phyloP scores from a whole-genome alignment of 2,329 filamentous ascomycete genomes.

The Domatiomyces globalis region DNA sequence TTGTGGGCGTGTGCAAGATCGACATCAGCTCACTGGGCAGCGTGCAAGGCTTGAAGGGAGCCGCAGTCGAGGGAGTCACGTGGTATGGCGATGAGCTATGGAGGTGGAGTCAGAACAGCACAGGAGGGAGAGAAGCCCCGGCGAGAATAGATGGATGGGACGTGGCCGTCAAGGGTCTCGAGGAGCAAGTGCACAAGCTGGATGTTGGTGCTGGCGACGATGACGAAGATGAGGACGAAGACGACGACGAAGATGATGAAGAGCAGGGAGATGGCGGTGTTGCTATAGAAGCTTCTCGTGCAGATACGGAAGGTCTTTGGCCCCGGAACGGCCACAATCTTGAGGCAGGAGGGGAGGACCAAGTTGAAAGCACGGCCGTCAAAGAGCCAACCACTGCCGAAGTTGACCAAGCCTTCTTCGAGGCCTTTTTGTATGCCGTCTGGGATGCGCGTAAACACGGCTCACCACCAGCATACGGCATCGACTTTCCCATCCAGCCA shows the following conservation, averaged over 20 bases:
- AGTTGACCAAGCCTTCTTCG: conserved; percentile 50
- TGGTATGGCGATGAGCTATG: conserved; percentile 59
- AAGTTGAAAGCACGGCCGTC: conserved; percentile 27
- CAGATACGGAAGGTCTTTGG: conserved; percentile 13
- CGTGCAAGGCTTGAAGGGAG: conserved; percentile 48
- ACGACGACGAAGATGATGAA: conserved; percentile 31
- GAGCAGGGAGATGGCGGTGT: conserved; percentile 34
- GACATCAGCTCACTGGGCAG: conserved; percentile 41
- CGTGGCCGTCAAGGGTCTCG: conserved; percentile 21
- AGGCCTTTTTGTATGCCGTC: conserved; percentile 50
- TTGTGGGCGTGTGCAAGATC: conserved; percentile 51
- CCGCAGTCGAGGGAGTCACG: conserved; percentile 51
- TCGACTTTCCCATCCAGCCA: conserved; percentile 49
- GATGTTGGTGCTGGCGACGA: conserved; percentile 23
- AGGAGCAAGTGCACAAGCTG: conserved; percentile 3
- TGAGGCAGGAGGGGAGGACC: conserved; percentile 13
- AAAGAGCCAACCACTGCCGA: conserved; percentile 47
- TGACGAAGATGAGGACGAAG: conserved; percentile 28
- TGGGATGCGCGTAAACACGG: conserved; percentile 45
- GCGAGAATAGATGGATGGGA: conserved; percentile 40
- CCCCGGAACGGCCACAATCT: conserved; percentile 1
- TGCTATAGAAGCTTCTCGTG: conserved; percentile 17
- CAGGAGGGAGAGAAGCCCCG: conserved; percentile 39
- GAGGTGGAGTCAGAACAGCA: conserved; percentile 44
- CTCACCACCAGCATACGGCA: conserved; percentile 37